Percentiles rank a stretch among this genome's conserved stretches.
These are phyloP conservation scores for Pecoramyces ruminantium DNA, from an alignment of 192 early-diverging fungal genomes.

Conservation along the genomic window DNA sequence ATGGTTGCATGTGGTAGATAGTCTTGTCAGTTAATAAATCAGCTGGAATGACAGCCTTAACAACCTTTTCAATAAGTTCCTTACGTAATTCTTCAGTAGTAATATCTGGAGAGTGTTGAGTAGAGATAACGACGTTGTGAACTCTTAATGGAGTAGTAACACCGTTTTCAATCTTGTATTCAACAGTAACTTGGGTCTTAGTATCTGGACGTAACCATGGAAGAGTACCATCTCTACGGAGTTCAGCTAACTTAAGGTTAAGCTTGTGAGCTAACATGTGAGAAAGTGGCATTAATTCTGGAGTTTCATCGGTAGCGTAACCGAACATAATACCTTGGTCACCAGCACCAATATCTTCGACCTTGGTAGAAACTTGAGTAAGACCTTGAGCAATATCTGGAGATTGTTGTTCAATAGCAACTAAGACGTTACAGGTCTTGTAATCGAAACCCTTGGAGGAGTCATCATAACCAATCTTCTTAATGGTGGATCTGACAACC, in stretches of 20 bases:
- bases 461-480: conserved; percentile 98
- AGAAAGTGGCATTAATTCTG: conserved; percentile 97
- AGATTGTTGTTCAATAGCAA: conserved; percentile 99
- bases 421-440: conserved; percentile 99
- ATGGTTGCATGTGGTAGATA: conserved; percentile 94
- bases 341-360: conserved; percentile 97
- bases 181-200: conserved; percentile 98
- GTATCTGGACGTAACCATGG: conserved; percentile 94
- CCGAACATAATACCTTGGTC: conserved; percentile 79
- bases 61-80: conserved; percentile 80
- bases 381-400: conserved; percentile 98
- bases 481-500: conserved; percentile 97
- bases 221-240: conserved; percentile 78
- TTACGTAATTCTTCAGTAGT: conserved; percentile 65
- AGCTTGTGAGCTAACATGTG: conserved; percentile 91
- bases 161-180: conserved; percentile 91
- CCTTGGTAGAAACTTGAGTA: conserved; percentile 71
- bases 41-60: conserved; percentile 83
- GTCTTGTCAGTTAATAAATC: conserved; percentile 73
- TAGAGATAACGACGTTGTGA: conserved; percentile 93
- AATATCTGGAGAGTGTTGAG: conserved; percentile 86
- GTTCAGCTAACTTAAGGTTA: conserved; percentile 88
- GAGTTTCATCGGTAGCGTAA: conserved; percentile 97
- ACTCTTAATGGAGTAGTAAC: conserved; percentile 89
- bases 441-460: conserved; percentile 98